Evolutionary conservation across 192 early-diverging fungal genomes (phyloP).

Genomic region (Coemansia pectinata): DNA sequence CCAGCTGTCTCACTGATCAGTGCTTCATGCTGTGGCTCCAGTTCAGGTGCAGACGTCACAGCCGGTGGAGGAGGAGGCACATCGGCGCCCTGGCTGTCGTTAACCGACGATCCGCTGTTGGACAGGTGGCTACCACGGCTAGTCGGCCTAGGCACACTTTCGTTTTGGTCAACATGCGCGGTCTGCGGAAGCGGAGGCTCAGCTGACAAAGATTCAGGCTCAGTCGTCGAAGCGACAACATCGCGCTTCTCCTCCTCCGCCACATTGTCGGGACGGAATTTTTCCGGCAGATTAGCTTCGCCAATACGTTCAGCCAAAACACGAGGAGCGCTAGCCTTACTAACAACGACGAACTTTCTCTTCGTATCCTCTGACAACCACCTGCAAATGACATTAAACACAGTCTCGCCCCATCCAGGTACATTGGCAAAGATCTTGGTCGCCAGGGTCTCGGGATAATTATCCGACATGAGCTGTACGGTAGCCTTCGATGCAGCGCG

Average conservation of each 20-base stretch:
- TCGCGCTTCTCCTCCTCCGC: background rate
- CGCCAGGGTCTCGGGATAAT: constrained; percentile 66
- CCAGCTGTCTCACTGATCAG: constrained; percentile 24
- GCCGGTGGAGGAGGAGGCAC: background rate
- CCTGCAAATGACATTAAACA: constrained; percentile 60
- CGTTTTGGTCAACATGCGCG: constrained; percentile 34
- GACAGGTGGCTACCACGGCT: background rate
- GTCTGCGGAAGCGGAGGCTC: background rate
- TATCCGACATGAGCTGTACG: constrained; percentile 61
- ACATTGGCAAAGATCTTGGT: constrained; percentile 64
- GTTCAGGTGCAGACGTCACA: constrained; percentile 32
- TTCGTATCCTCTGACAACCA: constrained; percentile 62
- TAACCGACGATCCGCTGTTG: background rate
- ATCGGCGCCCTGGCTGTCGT: background rate
- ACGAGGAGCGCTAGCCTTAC: constrained; percentile 38
- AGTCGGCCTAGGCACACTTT: constrained; percentile 22
- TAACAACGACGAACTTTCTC: constrained; percentile 63
- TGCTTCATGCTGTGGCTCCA: background rate
- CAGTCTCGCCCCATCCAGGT: constrained; percentile 62
- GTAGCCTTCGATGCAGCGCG: constrained; percentile 58
- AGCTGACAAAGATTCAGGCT: background rate
- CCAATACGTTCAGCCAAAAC: constrained; percentile 46
- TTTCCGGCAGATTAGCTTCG: constrained; percentile 38
- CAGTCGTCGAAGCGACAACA: background rate
- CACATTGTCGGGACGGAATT: constrained; percentile 12